Percentiles rank a stretch among this genome's conserved stretches.
Conservation (phyloP, 805 yeast genomes). For the Wickerhamomyces bisporus region DNA sequence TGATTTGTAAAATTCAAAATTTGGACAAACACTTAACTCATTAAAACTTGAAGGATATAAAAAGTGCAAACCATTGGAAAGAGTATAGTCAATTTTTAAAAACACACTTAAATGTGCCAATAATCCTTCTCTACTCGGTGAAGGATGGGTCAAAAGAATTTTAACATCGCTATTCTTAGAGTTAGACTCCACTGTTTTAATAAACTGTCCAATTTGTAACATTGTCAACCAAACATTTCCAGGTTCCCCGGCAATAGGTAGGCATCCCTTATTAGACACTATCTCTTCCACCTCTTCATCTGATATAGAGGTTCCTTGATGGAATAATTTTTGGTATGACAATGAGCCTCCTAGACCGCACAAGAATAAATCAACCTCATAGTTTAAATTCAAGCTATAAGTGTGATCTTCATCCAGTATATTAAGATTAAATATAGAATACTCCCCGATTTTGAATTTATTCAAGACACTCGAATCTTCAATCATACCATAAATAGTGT, state of each 20-base stretch:
- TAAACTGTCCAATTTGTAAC: constrained; percentile 63
- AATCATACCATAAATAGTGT: constrained; percentile 70
- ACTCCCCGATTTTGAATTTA: constrained; percentile 51
- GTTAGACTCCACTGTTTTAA: constrained; percentile 40
- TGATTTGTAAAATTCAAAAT: constrained; percentile 55
- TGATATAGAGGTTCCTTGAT: constrained; percentile 41
- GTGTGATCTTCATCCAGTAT: constrained; percentile 56
- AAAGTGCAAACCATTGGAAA: constrained; percentile 70
- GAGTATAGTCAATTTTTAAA: constrained; percentile 65
- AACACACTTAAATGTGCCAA: constrained; percentile 62
- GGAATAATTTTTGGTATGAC: constrained; percentile 62
- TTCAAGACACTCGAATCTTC: constrained; percentile 69
- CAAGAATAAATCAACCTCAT: constrained; percentile 43
- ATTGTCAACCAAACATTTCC: constrained; percentile 75
- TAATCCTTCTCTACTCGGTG: constrained; percentile 66
- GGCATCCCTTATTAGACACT: constrained; percentile 20
- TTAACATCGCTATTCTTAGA: constrained; percentile 44
- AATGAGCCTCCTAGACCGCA: constrained; percentile 73
- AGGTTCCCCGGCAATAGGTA: constrained; percentile 55
- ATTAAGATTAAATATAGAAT: constrained; percentile 49
- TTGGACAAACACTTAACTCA: constrained; percentile 59
- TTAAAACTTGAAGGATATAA: constrained; percentile 65
- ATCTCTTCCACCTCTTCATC: constrained; percentile 20
- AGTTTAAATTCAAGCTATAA: constrained; percentile 34
- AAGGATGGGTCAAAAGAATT: constrained; percentile 61